Percentiles rank a stretch among this genome's conserved stretches.
Conservation (phyloP, 1,139 yeast genomes). For the Taphrina populina region DNA sequence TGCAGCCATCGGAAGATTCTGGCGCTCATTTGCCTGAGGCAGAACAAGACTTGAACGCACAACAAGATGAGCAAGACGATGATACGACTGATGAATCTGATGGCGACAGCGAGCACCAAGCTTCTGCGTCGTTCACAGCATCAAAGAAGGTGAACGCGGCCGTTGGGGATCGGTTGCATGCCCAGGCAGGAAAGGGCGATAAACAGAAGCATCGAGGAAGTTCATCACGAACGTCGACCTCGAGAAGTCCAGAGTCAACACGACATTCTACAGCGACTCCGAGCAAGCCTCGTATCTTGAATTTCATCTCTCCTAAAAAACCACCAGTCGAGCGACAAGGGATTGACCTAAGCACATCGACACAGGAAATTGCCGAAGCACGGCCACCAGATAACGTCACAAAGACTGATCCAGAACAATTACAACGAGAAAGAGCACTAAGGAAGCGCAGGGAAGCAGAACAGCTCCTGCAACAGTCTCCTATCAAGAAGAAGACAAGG, state of each 20-base stretch:
- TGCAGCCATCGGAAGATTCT: not conserved
- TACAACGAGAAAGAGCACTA: not conserved
- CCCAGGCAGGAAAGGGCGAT: too few species aligned
- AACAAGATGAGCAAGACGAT: not conserved
- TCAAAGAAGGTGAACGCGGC: too few species aligned
- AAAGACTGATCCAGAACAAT: not conserved
- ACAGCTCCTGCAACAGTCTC: not conserved
- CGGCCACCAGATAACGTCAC: not conserved
- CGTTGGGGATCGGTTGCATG: too few species aligned
- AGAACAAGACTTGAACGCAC: not conserved
- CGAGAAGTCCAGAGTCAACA: too few species aligned
- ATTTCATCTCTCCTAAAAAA: constrained; percentile 6
- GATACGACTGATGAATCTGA: constrained; percentile 20
- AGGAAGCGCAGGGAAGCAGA: constrained; percentile 6
- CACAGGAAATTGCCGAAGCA: not conserved
- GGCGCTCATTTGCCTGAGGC: not conserved
- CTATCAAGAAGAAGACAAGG: constrained; percentile 3
- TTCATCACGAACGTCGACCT: too few species aligned
- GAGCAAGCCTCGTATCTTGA: not conserved
- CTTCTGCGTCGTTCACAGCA: too few species aligned
- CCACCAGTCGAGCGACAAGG: not conserved
- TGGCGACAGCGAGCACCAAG: too few species aligned
- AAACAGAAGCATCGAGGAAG: too few species aligned
- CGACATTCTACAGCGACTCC: too few species aligned
- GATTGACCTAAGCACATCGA: not conserved